Percentiles rank a stretch among this genome's conserved stretches.
These are phyloP conservation scores for Aristolochia fimbriata DNA, from an alignment of 164 flowering plant genomes.

Conservation along the genomic window DNA sequence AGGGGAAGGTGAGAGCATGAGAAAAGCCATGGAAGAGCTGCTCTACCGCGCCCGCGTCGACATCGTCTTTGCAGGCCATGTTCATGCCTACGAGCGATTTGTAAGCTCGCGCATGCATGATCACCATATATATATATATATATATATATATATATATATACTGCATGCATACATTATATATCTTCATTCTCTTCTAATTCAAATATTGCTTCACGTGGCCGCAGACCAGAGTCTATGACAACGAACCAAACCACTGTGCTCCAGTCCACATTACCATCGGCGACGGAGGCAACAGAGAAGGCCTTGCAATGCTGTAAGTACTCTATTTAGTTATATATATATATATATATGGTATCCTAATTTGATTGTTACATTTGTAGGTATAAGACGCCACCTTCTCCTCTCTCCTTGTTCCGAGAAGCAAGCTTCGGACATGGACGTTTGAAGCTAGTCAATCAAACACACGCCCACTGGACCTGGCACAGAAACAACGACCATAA, in stretches of 20 bases:
- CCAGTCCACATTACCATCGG: constrained; percentile 75
- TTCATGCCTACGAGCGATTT: constrained; percentile 89
- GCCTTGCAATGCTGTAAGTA: constrained; percentile 59
- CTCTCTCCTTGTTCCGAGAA: constrained; percentile 52
- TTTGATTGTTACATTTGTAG: constrained; percentile 23
- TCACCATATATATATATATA: too few species aligned
- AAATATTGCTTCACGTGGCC: not conserved
- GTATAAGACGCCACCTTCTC: constrained; percentile 36
- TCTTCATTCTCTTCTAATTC: too few species aligned
- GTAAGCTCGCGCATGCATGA: constrained; percentile 31
- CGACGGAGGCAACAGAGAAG: constrained; percentile 92
- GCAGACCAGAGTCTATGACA: constrained; percentile 63
- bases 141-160: too few species aligned
- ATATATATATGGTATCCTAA: too few species aligned
- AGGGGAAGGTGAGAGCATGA: constrained; percentile 86
- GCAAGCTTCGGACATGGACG: constrained; percentile 87
- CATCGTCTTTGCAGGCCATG: constrained; percentile 82
- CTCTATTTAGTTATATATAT: not conserved
- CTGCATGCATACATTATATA: too few species aligned
- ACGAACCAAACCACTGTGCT: constrained; percentile 48
- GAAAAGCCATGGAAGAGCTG: constrained; percentile 59
- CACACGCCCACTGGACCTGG: constrained; percentile 83
- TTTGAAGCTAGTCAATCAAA: constrained; percentile 37
- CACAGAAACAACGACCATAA: constrained; percentile 63
- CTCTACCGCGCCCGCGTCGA: constrained; percentile 62